phyloP scores from a whole-genome alignment of 441 rosid species.

The Manihot esculenta region DNA sequence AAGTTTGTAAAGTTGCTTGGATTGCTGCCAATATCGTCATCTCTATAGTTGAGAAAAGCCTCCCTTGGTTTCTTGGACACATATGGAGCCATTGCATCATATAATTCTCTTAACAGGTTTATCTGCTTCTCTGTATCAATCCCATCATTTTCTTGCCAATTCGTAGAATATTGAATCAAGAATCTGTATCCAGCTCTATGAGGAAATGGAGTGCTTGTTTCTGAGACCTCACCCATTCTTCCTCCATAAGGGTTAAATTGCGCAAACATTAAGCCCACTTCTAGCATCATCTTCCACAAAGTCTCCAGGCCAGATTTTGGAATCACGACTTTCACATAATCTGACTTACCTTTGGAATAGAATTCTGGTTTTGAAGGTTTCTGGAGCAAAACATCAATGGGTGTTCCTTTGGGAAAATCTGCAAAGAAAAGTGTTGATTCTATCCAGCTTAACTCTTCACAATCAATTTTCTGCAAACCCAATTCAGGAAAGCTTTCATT shows the following conservation, averaged over 20 bases:
- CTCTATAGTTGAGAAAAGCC: slow-evolving; percentile 37
- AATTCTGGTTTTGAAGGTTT: slow-evolving; percentile 7
- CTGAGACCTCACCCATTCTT: slow-evolving; percentile 44
- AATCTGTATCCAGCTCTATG: slow-evolving; percentile 35
- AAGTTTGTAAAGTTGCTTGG: slow-evolving; percentile 23
- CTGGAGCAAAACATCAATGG: slow-evolving; percentile 30
- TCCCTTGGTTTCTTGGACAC: slow-evolving; percentile 25
- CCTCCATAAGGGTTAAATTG: slow-evolving; percentile 54
- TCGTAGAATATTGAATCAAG: slow-evolving; percentile 12
- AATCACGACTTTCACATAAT: slow-evolving; percentile 33
- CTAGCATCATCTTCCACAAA: slow-evolving; percentile 33
- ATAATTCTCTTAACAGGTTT: slow-evolving; percentile 15
- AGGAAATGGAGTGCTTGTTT: slow-evolving; percentile 40
- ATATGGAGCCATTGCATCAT: slow-evolving; percentile 18
- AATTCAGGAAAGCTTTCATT: slow-evolving; percentile 44
- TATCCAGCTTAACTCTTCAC: slow-evolving; percentile 37
- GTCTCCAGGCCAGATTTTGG: slow-evolving; percentile 22
- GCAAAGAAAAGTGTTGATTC: slow-evolving; percentile 22
- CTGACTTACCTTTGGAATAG: slow-evolving; percentile 40
- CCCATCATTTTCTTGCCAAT: slow-evolving; percentile 17
- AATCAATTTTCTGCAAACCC: slow-evolving; percentile 33
- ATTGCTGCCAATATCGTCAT: slow-evolving; percentile 42
- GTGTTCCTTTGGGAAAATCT: slow-evolving; percentile 19
- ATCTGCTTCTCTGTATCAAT: slow-evolving; percentile 1
- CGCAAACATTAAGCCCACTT: slow-evolving; percentile 35